Evolutionary conservation across 805 yeast species (phyloP).

Genomic region (Isabelozyma heimii): DNA sequence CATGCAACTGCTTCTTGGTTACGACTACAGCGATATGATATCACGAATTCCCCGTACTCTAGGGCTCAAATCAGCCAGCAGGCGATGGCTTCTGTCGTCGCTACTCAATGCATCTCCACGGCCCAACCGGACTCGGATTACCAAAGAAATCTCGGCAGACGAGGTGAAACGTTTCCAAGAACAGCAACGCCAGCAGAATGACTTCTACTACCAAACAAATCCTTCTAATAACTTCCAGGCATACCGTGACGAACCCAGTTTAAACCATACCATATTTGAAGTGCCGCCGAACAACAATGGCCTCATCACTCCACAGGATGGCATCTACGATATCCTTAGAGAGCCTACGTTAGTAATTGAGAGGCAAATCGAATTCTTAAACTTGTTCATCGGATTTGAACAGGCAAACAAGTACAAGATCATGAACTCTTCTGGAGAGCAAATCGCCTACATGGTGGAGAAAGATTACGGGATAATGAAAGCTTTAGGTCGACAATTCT

Average conservation of each 20-base stretch:
- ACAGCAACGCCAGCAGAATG: conserved; percentile 6
- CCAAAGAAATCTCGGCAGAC: conserved; percentile 34
- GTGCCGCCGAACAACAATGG: conserved; percentile 47
- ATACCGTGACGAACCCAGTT: conserved; percentile 25
- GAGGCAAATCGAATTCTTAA: conserved; percentile 85
- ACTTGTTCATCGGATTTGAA: conserved; percentile 82
- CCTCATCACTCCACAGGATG: conserved; percentile 53
- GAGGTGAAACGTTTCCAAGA: conserved; percentile 23
- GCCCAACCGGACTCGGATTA: conserved; percentile 21
- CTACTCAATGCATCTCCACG: conserved; percentile 1
- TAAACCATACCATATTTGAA: conserved; percentile 27
- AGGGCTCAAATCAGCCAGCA: background rate
- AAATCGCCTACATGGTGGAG: conserved; percentile 79
- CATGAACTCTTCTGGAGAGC: conserved; percentile 69
- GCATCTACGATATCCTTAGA: conserved; percentile 57
- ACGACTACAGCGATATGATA: background rate
- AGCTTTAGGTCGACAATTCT: conserved; percentile 77
- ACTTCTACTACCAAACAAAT: conserved; percentile 23
- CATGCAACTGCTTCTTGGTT: background rate
- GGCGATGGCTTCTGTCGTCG: background rate
- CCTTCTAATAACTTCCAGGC: conserved; percentile 23
- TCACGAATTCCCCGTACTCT: background rate
- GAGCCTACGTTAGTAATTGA: conserved; percentile 88
- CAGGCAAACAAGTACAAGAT: conserved; percentile 82
- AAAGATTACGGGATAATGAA: conserved; percentile 69